Evolutionary conservation across 2,329 filamentous ascomycete genomes (phyloP).

Genomic region (Cryphonectria radicalis): DNA sequence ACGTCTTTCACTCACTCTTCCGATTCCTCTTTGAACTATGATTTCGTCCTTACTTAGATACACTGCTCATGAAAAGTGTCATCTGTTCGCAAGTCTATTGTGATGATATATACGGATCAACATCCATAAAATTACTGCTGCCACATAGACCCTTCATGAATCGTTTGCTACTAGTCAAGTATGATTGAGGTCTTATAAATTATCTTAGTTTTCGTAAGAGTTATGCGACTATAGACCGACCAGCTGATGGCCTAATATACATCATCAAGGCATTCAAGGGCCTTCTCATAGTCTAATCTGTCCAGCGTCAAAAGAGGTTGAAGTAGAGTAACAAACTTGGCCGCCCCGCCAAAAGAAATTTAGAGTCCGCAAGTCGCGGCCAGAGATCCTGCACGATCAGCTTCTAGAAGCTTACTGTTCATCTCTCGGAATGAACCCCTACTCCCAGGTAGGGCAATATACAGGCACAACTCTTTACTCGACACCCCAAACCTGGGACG

Average conservation of each 20-base stretch:
- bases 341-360: neutral
- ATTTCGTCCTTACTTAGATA: too few relatives aligned
- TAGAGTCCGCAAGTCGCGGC: neutral
- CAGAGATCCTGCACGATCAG: neutral
- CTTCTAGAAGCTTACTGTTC: neutral
- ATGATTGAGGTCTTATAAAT: neutral
- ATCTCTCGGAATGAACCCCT: neutral
- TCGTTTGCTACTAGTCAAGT: neutral
- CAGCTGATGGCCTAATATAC: neutral
- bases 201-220: neutral
- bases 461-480: slow-evolving; percentile 2
- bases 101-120: too few relatives aligned
- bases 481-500: slow-evolving; percentile 24
- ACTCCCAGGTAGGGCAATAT: neutral
- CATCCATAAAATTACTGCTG: neutral
- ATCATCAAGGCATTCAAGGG: neutral
- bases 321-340: neutral
- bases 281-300: neutral
- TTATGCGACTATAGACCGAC: neutral
- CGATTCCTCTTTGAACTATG: too few relatives aligned
- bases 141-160: too few relatives aligned
- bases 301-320: neutral
- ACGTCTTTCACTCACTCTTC: too few relatives aligned
- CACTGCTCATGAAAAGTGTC: too few relatives aligned
- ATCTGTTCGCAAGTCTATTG: too few relatives aligned